A percentile compares a stretch with the other conserved stretches of the same genome.
phyloP scores from a whole-genome alignment of 2,329 filamentous ascomycete genomes.

The Drechslerella dactyloides region DNA sequence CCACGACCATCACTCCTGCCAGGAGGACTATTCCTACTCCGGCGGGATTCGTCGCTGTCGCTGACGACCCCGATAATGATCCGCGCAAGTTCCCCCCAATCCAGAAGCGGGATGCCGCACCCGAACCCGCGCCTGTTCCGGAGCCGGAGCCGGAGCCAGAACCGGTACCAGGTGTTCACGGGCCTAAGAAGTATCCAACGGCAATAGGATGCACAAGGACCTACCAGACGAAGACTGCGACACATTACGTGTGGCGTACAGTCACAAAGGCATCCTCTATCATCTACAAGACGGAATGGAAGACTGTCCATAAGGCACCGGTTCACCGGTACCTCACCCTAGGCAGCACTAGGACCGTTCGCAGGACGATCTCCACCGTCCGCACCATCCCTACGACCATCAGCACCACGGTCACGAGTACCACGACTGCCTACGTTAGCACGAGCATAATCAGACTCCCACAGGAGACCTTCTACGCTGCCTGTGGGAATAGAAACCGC shows the following conservation, averaged over 20 bases:
- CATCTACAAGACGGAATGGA: constrained; percentile 4
- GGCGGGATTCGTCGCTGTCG: constrained; percentile 1
- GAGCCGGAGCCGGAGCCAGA: no score
- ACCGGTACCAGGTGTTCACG: not conserved
- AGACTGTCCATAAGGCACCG: not conserved
- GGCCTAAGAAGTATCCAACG: constrained; percentile 5
- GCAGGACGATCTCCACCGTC: not conserved
- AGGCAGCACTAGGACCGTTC: not conserved
- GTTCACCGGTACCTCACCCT: not conserved
- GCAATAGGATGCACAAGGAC: constrained; percentile 25
- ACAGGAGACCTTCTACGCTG: constrained; percentile 12
- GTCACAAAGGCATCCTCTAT: not conserved
- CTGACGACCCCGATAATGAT: constrained; percentile 16
- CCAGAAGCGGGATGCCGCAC: not conserved
- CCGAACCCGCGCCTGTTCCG: not conserved
- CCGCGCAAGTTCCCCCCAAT: not conserved
- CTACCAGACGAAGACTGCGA: constrained; percentile 11
- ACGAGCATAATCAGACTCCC: constrained; percentile 1
- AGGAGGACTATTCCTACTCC: constrained; percentile 1
- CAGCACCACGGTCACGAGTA: not conserved
- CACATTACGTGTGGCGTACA: constrained; percentile 6
- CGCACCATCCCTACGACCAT: not conserved
- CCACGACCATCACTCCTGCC: not conserved
- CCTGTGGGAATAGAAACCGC: constrained; percentile 5
- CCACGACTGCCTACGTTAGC: not conserved